Percentiles rank a stretch among this genome's conserved stretches.
Conservation (phyloP, 2,329 filamentous ascomycete species). For the Pseudogymnoascus sp. region DNA sequence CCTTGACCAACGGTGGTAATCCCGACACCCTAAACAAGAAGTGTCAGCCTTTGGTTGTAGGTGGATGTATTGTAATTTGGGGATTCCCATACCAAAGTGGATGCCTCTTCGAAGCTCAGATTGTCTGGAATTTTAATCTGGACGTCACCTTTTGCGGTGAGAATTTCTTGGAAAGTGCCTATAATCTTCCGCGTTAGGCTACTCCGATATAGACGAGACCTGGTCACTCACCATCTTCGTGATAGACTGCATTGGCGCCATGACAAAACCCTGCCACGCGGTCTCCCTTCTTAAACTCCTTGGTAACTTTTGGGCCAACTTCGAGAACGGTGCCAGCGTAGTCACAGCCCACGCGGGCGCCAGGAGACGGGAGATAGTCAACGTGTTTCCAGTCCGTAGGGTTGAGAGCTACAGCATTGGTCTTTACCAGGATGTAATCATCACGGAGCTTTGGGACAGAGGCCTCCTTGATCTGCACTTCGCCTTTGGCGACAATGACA, state of each 20-base stretch:
- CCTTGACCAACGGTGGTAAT: constrained; percentile 40
- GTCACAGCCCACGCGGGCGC: constrained; percentile 35
- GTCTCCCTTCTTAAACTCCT: constrained; percentile 41
- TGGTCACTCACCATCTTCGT: constrained; percentile 37
- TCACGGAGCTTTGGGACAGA: constrained; percentile 24
- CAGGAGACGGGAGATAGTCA: constrained; percentile 18
- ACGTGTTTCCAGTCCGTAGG: constrained; percentile 30
- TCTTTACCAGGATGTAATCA: constrained; percentile 27
- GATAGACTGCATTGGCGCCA: constrained; percentile 28
- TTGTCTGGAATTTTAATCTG: constrained; percentile 39
- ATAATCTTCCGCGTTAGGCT: constrained; percentile 11
- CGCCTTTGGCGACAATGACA: constrained; percentile 13
- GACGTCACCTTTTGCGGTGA: constrained; percentile 32
- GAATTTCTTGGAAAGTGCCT: constrained; percentile 22
- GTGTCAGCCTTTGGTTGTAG: background rate
- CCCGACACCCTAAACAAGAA: constrained; percentile 17
- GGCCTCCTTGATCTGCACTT: constrained; percentile 20
- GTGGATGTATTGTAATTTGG: background rate
- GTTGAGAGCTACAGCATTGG: constrained; percentile 26
- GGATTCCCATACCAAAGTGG: constrained; percentile 23
- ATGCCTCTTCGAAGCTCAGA: constrained; percentile 40
- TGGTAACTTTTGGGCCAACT: constrained; percentile 37
- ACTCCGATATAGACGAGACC: constrained; percentile 22
- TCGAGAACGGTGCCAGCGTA: constrained; percentile 41
- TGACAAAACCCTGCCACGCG: constrained; percentile 37